Conservation (phyloP, 345 rosid genomes). For the Toxicodendron radicans region DNA sequence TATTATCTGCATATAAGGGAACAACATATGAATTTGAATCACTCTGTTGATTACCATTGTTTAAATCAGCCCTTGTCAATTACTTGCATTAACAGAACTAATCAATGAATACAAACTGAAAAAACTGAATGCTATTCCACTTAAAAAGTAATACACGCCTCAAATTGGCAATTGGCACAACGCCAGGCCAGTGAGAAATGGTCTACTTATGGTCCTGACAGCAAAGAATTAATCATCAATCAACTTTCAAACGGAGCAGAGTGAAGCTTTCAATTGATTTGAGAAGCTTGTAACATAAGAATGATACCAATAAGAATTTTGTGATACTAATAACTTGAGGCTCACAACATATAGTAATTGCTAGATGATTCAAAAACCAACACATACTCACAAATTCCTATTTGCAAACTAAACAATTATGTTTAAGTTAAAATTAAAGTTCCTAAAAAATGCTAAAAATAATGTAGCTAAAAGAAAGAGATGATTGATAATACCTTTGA, state of each 20-base stretch:
- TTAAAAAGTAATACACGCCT: not conserved
- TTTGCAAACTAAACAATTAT: not conserved
- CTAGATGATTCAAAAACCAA: not conserved
- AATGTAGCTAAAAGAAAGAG: slow-evolving; percentile 6
- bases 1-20: not conserved
- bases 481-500: slow-evolving; percentile 56
- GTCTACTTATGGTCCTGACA: not conserved
- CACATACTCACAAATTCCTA: slow-evolving; percentile 1
- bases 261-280: not conserved
- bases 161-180: not conserved
- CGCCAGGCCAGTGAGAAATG: not conserved
- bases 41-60: not conserved
- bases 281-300: not conserved
- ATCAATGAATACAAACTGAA: not conserved
- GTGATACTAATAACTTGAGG: not conserved
- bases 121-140: not conserved
- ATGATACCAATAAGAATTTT: not conserved
- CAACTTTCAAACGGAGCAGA: not conserved
- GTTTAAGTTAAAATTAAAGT: not conserved
- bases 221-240: not conserved
- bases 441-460: not conserved
- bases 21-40: not conserved
- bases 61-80: not conserved
- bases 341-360: not conserved
- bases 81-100: not conserved